Conservation (phyloP, 768 basidiomycete species). For the Lentinula lateritia region DNA sequence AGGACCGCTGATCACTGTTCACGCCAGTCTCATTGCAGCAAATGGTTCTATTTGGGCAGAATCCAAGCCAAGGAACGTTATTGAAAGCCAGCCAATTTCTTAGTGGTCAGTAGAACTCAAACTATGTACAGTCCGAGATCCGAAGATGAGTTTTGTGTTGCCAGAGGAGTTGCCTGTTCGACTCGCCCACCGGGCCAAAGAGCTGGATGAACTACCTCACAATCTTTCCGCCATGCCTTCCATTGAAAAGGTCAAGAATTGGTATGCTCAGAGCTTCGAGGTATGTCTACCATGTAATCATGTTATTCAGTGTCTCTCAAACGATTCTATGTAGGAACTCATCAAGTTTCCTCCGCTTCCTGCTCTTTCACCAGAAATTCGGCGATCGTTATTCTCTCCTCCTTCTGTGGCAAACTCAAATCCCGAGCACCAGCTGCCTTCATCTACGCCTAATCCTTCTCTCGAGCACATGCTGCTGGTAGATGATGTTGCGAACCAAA, state of each 20-base stretch:
- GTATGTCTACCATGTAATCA: conserved; percentile 36
- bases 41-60: conserved; percentile 97
- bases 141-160: background rate
- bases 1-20: conserved; percentile 18
- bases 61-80: conserved; percentile 90
- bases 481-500: conserved; percentile 4
- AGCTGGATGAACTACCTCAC: conserved; percentile 91
- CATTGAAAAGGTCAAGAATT: conserved; percentile 92
- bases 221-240: conserved; percentile 87
- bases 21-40: conserved; percentile 80
- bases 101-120: conserved; percentile 40
- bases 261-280: conserved; percentile 99
- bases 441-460: conserved; percentile 77
- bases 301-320: background rate
- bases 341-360: conserved; percentile 76
- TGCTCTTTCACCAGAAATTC: conserved; percentile 58
- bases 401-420: conserved; percentile 23
- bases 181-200: conserved; percentile 92
- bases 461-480: conserved; percentile 33
- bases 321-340: conserved; percentile 59
- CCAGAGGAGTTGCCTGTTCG: conserved; percentile 92
- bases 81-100: conserved; percentile 91
- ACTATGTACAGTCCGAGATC: background rate
- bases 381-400: conserved; percentile 43
- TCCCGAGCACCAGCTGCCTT: conserved; percentile 52